A percentile compares a stretch with the other conserved stretches of the same genome.
Evolutionary conservation across 768 basidiomycete genomes (phyloP).

Genomic region (Sarcodon sp.): DNA sequence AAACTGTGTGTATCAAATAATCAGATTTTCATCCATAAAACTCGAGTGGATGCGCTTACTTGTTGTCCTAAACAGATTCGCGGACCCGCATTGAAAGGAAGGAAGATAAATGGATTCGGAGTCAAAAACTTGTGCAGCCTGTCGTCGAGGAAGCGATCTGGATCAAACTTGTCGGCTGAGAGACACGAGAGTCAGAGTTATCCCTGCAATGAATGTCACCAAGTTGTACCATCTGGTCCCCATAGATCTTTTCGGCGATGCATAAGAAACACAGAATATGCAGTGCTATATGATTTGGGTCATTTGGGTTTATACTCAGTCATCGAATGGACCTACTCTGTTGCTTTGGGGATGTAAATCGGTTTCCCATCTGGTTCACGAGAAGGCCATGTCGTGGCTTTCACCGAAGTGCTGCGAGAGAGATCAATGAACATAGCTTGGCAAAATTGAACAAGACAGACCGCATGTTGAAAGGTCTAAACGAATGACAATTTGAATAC

Average conservation of each 20-base stretch:
- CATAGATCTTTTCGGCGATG: constrained; percentile 51
- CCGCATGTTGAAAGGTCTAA: constrained; percentile 2
- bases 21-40: not conserved
- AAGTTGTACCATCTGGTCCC: constrained; percentile 47
- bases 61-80: constrained; percentile 49
- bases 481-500: not conserved
- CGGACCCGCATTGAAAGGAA: constrained; percentile 58
- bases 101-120: constrained; percentile 55
- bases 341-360: constrained; percentile 22
- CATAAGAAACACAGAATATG: constrained; percentile 40
- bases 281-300: constrained; percentile 13
- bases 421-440: no score
- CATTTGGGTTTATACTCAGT: no score
- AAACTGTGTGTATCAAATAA: constrained; percentile 19
- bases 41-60: constrained; percentile 6
- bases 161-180: constrained; percentile 35
- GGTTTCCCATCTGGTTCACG: constrained; percentile 17
- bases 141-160: constrained; percentile 51
- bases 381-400: constrained; percentile 3
- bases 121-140: constrained; percentile 38
- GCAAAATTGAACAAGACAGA: not conserved
- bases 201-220: not conserved
- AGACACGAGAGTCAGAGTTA: not conserved
- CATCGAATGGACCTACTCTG: not conserved
- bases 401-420: not conserved